These are phyloP conservation scores for Pythium aquatile DNA, from an alignment of 352 stramenopile species.

Conservation along the genomic window DNA sequence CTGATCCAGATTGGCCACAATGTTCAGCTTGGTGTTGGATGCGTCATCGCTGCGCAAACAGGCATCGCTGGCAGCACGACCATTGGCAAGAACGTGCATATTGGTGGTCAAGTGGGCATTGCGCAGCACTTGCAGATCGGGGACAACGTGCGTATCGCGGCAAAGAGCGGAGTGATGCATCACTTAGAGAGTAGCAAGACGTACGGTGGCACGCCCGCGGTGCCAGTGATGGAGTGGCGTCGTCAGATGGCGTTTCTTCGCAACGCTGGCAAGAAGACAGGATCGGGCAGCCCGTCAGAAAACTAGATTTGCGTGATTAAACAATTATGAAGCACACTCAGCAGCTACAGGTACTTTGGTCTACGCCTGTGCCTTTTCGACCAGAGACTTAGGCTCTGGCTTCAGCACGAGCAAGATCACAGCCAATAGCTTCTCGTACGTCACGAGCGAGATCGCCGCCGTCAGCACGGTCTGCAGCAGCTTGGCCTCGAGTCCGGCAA, in stretches of 20 bases:
- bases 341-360: not conserved
- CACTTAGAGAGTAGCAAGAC: constrained; percentile 49
- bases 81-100: constrained; percentile 67
- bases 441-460: constrained; percentile 91
- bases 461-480: constrained; percentile 93
- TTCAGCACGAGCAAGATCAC: constrained; percentile 57
- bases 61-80: constrained; percentile 84
- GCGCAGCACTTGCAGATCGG: constrained; percentile 78
- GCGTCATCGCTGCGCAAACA: constrained; percentile 76
- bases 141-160: constrained; percentile 81
- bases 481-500: constrained; percentile 92
- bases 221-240: constrained; percentile 80
- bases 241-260: constrained; percentile 63
- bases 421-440: constrained; percentile 90
- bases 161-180: constrained; percentile 85
- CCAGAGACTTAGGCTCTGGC: constrained; percentile 33
- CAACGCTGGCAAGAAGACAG: constrained; percentile 43
- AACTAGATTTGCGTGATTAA: not conserved
- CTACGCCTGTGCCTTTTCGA: constrained; percentile 43
- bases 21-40: constrained; percentile 67
- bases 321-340: not conserved
- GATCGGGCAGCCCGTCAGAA: not conserved
- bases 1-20: constrained; percentile 89
- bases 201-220: constrained; percentile 68
- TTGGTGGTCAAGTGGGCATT: constrained; percentile 83